phyloP scores from a whole-genome alignment of 345 rosid species.

The Eucalyptus guilfoylei region DNA sequence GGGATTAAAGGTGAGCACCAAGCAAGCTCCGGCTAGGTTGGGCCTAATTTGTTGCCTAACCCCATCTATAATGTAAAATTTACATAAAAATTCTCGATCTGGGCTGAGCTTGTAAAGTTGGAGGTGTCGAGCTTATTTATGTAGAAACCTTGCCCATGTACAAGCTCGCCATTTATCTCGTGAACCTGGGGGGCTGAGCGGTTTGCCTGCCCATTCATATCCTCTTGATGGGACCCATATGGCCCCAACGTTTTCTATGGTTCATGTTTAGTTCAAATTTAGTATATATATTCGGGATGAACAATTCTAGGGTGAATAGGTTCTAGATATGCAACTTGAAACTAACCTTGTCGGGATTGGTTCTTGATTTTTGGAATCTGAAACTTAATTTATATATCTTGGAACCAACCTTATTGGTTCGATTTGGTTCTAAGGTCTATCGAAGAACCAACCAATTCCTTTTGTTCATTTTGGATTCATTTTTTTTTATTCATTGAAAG shows the following conservation, averaged over 20 bases:
- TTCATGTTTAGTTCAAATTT: background rate
- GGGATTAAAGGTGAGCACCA: background rate
- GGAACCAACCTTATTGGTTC: accelerated
- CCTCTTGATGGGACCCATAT: background rate
- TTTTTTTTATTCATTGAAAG: background rate
- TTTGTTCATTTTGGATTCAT: background rate
- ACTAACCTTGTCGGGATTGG: accelerated
- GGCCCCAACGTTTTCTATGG: background rate
- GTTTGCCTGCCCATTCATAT: background rate
- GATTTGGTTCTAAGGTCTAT: background rate
- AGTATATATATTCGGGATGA: background rate
- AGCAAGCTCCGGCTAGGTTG: background rate
- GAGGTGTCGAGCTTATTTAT: background rate
- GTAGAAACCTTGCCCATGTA: background rate
- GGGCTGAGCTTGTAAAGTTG: background rate
- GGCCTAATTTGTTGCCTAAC: background rate
- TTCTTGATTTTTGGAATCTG: background rate
- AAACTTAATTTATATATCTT: background rate
- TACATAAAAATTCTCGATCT: background rate
- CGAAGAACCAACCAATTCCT: background rate
- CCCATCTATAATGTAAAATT: background rate
- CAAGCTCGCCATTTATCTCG: background rate
- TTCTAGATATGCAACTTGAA: background rate
- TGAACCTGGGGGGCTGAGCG: background rate
- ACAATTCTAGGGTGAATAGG: background rate